Conservation (phyloP, 345 rosid genomes). For the Rhodamnia argentea region DNA sequence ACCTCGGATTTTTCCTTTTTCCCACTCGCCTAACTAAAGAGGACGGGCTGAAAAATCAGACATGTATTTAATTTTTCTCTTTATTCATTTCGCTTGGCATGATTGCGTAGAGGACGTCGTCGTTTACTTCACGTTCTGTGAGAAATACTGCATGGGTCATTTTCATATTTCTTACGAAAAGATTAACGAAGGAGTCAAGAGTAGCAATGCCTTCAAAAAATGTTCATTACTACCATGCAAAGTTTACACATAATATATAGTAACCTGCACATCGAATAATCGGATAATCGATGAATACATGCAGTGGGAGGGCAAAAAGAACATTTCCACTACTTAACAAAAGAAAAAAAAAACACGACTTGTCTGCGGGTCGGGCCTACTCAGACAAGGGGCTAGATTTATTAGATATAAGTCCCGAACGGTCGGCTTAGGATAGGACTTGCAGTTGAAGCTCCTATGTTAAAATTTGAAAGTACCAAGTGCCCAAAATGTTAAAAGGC, state of each 20-base stretch:
- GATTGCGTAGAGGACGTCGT: too few species aligned
- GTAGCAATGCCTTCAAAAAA: neutral
- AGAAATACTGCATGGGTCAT: too few species aligned
- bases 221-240: neutral
- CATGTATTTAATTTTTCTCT: neutral
- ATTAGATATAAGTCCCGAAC: neutral
- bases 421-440: neutral
- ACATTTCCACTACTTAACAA: neutral
- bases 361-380: neutral
- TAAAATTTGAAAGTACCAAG: too few species aligned
- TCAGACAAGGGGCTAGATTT: neutral
- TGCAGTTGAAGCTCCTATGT: neutral
- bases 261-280: neutral
- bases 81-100: neutral
- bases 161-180: too few species aligned
- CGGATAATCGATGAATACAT: neutral
- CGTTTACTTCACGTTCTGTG: too few species aligned
- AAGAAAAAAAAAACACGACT: neutral
- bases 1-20: neutral
- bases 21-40: neutral
- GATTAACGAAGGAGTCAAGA: too few species aligned
- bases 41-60: neutral
- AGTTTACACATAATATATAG: neutral
- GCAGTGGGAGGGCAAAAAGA: accelerated
- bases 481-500: too few species aligned